A percentile compares a stretch with the other conserved stretches of the same genome.
phyloP scores from a whole-genome alignment of 2,329 filamentous ascomycete genomes.

The Cercospora sp. region DNA sequence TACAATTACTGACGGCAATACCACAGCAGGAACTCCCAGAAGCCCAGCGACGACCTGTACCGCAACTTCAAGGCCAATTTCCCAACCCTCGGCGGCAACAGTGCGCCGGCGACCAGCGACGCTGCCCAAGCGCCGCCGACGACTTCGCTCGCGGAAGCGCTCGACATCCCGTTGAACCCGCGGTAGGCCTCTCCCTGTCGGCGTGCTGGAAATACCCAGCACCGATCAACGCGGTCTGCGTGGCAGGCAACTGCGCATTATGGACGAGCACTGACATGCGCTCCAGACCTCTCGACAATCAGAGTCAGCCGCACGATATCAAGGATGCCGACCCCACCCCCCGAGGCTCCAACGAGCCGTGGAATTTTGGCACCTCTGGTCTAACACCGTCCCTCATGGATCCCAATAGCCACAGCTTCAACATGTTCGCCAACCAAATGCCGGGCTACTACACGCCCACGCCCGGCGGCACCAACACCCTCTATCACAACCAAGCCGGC shows the following conservation, averaged over 20 bases:
- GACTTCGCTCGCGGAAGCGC: conserved; percentile 46
- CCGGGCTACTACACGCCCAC: conserved; percentile 83
- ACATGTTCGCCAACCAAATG: conserved; percentile 74
- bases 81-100: conserved; percentile 62
- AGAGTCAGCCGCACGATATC: conserved; percentile 40
- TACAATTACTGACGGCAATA: conserved; percentile 17
- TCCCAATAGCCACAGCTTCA: conserved; percentile 78
- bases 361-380: conserved; percentile 55
- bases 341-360: conserved; percentile 74
- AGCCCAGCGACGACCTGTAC: conserved; percentile 82
- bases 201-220: conserved; percentile 14
- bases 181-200: conserved; percentile 44
- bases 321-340: conserved; percentile 85
- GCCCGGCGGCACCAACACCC: conserved; percentile 73
- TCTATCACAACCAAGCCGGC: conserved; percentile 75
- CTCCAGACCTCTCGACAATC: conserved; percentile 28
- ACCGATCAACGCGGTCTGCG: conserved; percentile 25
- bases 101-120: conserved; percentile 35
- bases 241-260: conserved; percentile 25
- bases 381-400: conserved; percentile 90
- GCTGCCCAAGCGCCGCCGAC: conserved; percentile 48
- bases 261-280: conserved; percentile 26
- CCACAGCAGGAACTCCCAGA: conserved; percentile 64
- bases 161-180: conserved; percentile 48
- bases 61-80: conserved; percentile 82